These are phyloP conservation scores for Bolboschoenus planiculmis DNA, from an alignment of 176 grass and related monocot genomes.

Conservation along the genomic window DNA sequence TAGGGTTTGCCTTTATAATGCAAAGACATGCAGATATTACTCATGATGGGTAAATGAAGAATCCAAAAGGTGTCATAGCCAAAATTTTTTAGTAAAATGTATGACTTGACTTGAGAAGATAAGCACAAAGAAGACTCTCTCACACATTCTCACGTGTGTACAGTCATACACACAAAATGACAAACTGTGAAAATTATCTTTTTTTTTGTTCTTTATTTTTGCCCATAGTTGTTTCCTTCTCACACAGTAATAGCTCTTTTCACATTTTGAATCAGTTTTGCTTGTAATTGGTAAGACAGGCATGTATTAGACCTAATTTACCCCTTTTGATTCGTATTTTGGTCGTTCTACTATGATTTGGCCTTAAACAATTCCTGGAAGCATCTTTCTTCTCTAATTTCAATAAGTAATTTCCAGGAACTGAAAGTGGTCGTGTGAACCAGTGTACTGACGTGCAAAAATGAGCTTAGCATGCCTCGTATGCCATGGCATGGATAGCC, in stretches of 20 bases:
- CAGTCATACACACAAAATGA: neutral
- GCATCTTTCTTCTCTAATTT: neutral
- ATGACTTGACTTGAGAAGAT: conserved; percentile 9
- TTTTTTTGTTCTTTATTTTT: neutral
- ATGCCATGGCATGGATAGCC: conserved; percentile 76
- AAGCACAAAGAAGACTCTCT: neutral
- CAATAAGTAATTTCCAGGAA: conserved; percentile 5
- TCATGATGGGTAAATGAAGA: neutral
- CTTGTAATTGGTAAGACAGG: neutral
- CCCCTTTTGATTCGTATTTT: neutral
- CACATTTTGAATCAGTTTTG: neutral
- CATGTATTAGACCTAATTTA: neutral
- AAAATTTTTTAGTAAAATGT: neutral
- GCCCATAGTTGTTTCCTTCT: neutral
- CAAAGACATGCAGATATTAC: neutral
- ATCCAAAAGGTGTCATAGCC: neutral
- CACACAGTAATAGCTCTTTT: neutral
- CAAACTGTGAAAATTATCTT: neutral
- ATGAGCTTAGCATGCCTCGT: conserved; percentile 78
- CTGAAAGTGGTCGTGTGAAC: neutral
- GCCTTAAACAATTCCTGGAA: neutral
- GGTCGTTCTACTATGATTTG: neutral
- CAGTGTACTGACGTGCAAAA: conserved; percentile 1
- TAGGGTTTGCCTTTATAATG: neutral
- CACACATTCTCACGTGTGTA: neutral